Percentiles rank a stretch among this genome's conserved stretches.
phyloP scores from a whole-genome alignment of 306 rosid genomes.

The Fragaria vesca region DNA sequence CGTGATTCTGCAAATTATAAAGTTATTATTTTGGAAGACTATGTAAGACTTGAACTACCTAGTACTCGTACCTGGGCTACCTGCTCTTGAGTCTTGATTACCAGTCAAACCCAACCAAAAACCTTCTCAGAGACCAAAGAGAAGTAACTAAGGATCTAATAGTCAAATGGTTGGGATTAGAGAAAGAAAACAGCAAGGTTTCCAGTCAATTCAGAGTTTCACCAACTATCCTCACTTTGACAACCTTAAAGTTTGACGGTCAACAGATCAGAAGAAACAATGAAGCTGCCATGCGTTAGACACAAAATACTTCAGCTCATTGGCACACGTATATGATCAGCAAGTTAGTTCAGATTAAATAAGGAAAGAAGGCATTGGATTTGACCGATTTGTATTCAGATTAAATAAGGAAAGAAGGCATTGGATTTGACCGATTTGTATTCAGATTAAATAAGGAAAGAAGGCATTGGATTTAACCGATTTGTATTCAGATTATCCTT shows the following conservation, averaged over 20 bases:
- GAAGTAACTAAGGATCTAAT: background rate
- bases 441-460: background rate
- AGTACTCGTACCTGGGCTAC: background rate
- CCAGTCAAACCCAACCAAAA: background rate
- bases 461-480: background rate
- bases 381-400: background rate
- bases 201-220: conserved; percentile 5
- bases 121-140: background rate
- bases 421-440: background rate
- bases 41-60: background rate
- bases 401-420: background rate
- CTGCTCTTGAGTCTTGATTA: background rate
- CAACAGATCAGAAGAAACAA: background rate
- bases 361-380: background rate
- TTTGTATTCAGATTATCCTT: background rate
- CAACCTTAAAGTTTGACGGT: background rate
- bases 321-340: background rate
- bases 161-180: background rate
- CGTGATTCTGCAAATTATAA: background rate
- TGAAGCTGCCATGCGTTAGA: background rate
- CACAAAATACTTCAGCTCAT: background rate
- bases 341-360: background rate
- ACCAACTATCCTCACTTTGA: background rate
- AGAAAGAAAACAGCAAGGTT: background rate
- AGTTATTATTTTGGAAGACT: background rate